phyloP scores from a whole-genome alignment of 2,329 filamentous ascomycete species.

The Paramyrothecium sp. region DNA sequence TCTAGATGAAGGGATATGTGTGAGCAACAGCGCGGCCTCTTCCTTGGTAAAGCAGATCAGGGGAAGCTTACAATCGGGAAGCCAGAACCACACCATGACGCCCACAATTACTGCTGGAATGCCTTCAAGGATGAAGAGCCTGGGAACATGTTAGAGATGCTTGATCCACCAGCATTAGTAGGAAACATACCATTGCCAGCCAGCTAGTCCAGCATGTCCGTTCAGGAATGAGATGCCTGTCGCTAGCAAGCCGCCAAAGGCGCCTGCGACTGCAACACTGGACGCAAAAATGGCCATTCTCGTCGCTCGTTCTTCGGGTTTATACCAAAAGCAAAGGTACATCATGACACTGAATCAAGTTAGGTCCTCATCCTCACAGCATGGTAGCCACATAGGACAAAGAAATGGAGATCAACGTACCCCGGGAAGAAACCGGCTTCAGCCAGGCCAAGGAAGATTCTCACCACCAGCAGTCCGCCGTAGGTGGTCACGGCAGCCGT shows the following conservation, averaged over 20 bases:
- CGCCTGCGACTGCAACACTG: constrained; percentile 55
- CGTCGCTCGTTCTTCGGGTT: constrained; percentile 55
- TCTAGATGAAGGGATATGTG: constrained; percentile 8
- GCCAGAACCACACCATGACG: constrained; percentile 27
- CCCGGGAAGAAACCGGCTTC: constrained; percentile 53
- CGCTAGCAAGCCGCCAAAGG: constrained; percentile 60
- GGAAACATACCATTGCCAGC: constrained; percentile 45
- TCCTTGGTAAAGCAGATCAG: too few relatives aligned
- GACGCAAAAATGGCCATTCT: constrained; percentile 60
- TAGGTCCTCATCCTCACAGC: neutral
- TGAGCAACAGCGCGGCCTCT: neutral
- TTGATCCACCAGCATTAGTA: neutral
- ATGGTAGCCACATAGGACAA: neutral
- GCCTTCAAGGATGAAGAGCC: constrained; percentile 60
- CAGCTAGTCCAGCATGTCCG: constrained; percentile 43
- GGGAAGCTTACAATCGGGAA: constrained; percentile 23
- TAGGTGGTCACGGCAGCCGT: constrained; percentile 47
- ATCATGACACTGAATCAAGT: constrained; percentile 39
- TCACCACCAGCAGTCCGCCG: constrained; percentile 41
- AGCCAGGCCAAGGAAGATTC: constrained; percentile 49
- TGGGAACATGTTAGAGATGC: constrained; percentile 22
- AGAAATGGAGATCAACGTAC: constrained; percentile 3
- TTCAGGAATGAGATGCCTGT: constrained; percentile 45
- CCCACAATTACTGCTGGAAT: constrained; percentile 26
- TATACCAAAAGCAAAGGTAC: constrained; percentile 64